Percentiles rank a stretch among this genome's conserved stretches.
These are phyloP conservation scores for Fusarium sp. DNA, from an alignment of 2,329 filamentous ascomycete species.

Conservation along the genomic window DNA sequence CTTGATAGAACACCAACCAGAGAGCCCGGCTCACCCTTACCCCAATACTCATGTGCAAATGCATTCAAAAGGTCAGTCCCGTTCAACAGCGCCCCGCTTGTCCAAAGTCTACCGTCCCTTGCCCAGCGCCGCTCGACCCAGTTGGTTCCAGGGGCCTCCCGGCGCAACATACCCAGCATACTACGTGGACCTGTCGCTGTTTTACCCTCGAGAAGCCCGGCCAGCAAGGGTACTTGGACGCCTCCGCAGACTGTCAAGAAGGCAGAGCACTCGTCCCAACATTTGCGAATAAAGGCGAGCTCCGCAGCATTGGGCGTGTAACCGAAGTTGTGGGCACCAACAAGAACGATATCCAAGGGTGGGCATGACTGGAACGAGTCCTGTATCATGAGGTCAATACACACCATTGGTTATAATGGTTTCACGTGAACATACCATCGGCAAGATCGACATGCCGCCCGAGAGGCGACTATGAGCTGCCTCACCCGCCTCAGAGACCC, in stretches of 20 bases:
- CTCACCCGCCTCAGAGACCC: slow-evolving; percentile 45
- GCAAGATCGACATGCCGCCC: slow-evolving; percentile 41
- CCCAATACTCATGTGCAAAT: slow-evolving; percentile 46
- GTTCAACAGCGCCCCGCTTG: slow-evolving; percentile 47
- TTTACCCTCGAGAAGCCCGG: slow-evolving; percentile 50
- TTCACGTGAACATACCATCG: slow-evolving; percentile 38
- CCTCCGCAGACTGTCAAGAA: slow-evolving; percentile 54
- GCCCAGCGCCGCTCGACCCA: slow-evolving; percentile 53
- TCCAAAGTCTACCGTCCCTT: slow-evolving; percentile 50
- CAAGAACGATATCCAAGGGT: slow-evolving; percentile 52
- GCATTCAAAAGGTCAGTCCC: slow-evolving; percentile 48
- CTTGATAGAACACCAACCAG: slow-evolving; percentile 35
- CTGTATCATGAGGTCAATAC: slow-evolving; percentile 28
- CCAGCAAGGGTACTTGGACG: slow-evolving; percentile 43
- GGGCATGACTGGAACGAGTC: slow-evolving; percentile 52
- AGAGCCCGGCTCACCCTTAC: slow-evolving; percentile 21
- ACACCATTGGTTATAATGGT: fast-evolving
- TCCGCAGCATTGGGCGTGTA: slow-evolving; percentile 48
- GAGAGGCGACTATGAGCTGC: slow-evolving; percentile 32
- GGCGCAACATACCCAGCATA: slow-evolving; percentile 41
- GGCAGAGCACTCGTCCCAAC: slow-evolving; percentile 47
- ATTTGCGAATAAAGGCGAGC: slow-evolving; percentile 49
- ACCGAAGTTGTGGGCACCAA: slow-evolving; percentile 47
- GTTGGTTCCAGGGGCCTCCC: slow-evolving; percentile 42
- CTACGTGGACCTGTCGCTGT: slow-evolving; percentile 49